Evolutionary conservation across 139 green algal genomes (phyloP), one percentile per base, ranked within the genome.

Genomic region (Axilococcus clingmanii): DNA sequence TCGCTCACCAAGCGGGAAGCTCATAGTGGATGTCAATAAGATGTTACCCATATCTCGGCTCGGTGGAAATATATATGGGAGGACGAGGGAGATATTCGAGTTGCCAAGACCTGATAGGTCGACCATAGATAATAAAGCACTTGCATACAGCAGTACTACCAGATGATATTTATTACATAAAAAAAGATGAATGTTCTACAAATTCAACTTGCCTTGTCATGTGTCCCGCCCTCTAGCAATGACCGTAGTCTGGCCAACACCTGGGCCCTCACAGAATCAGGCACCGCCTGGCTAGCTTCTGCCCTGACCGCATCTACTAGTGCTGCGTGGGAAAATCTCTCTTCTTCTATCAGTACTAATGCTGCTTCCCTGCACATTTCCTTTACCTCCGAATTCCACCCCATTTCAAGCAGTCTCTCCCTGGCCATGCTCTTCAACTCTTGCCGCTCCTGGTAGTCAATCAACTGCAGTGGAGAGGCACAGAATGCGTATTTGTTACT

Each of bases 1-100:
- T 23, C 61, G 24, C 17, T 57, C 57, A 7, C 69, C 76, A 19
- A 61, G 46, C 14, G 79, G 80, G 35, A 83, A 86, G 40, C 45
- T 78, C 12, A 52, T 83, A n/a, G 77, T 93, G 7, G 78, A 91
- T 56, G 40, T 81, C 4, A 29, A 68, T 2, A 69, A 76, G 44
- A 61, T 82, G 28, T 53, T 31, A 16, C 59, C 65, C 9, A 59
- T 70, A 17, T 59, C 41, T 1, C 37, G 85, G 7, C 63, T 93
- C 29, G 86, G 86, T 0, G 86, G 86, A 24, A 70, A 86, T 37
- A 84, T 61, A 5, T 95, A 94, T 32, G 78, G 59, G 4, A 47
- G 53, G 15, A 50, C 68, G 2, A 71, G 29, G 2, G 56, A 78
- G 40, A 40, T 82, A 32, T 93, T 86, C 56, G 85, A 94, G 47